Evolutionary conservation across 2,329 filamentous ascomycete species (phyloP), one percentile per base, ranked within the genome.

Genomic region (Sporothrix pallida): DNA sequence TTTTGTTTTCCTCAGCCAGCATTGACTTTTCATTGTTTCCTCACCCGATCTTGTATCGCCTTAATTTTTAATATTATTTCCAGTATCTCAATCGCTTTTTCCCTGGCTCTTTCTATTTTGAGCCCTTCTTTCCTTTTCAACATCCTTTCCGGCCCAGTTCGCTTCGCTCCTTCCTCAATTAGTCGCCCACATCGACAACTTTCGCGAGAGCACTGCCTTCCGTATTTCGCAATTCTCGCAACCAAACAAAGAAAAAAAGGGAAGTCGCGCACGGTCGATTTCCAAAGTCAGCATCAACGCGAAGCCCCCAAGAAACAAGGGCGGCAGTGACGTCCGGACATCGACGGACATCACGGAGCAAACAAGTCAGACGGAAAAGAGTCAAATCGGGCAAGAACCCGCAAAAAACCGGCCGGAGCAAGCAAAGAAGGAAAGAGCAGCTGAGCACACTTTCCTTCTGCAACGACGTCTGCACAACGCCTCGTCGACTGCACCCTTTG

Each of bases 1-100:
- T 6, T 68, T 68, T 68, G 31, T 37, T 37, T 37, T 37, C 31
- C 15, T n/a, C 48, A 68, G 65, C 65, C 65, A 68, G 65, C 65
- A 68, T 67, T 48, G 62, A 67, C 62, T 9, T 67, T 46, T 65
- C 10, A 6, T 23, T 42, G 10, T 23, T n/a, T 48, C n/a, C 1
- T 48, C 62, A 8, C 17, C n/a, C 3, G 12, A 17, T 26, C 62
- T 15, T 46, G 10, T 13, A 8, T 26, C 12, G 9, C 23, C 20
- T 17, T 52, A 37, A 37, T 52, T 20, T 68, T 68, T 37, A 37
- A n/a, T 68, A 37, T 68, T 3, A 31, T 50, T 23, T 50, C 3
- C 31, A 37, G 4, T 37, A 37, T 3, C 5, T 31, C 23, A 12
- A 8, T 50, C 23, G 46, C 26, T 37, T 13, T 9, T 54, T 54